phyloP scores from a whole-genome alignment of 345 rosid species.

The Alliaria petiolata region DNA sequence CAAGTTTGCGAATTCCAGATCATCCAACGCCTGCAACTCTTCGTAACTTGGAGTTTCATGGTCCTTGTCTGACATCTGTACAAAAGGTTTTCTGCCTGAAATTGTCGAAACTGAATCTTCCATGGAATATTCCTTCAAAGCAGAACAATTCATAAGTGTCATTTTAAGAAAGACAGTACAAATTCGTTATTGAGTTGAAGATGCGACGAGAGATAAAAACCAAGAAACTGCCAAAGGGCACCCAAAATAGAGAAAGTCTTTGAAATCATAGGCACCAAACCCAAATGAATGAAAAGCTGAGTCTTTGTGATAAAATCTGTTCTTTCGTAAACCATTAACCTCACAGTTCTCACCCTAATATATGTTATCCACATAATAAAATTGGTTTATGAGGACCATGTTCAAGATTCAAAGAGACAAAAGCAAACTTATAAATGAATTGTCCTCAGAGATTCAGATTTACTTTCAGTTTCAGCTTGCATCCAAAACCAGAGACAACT shows the following conservation, averaged over 20 bases:
- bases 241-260: neutral
- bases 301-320: neutral
- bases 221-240: neutral
- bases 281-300: neutral
- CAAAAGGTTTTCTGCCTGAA: conserved; percentile 35
- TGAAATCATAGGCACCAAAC: neutral
- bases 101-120: conserved; percentile 40
- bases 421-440: neutral
- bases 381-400: neutral
- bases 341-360: neutral
- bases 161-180: neutral
- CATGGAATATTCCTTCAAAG: conserved; percentile 51
- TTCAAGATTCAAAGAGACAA: neutral
- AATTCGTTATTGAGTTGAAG: neutral
- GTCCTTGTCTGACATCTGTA: conserved; percentile 22
- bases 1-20: conserved; percentile 73
- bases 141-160: conserved; percentile 14
- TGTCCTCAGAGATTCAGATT: neutral
- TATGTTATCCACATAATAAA: neutral
- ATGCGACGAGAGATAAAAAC: neutral
- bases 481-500: neutral
- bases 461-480: neutral
- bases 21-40: conserved; percentile 76
- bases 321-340: neutral
- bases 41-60: conserved; percentile 51